phyloP scores from a whole-genome alignment of 768 basidiomycete species.

The Phaeotremella skinneri region DNA sequence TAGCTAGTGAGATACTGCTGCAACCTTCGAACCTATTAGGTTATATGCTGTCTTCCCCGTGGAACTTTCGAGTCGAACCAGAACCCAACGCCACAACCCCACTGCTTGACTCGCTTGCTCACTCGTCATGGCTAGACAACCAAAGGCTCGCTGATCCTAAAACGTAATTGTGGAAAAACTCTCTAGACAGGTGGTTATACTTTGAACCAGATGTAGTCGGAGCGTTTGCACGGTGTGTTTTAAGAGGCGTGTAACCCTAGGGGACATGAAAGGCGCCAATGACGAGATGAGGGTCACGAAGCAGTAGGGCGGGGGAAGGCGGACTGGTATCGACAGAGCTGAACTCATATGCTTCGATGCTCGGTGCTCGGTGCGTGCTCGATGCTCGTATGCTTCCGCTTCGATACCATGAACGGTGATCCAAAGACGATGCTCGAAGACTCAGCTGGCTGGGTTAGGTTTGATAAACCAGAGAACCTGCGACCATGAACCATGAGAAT shows the following conservation, averaged over 20 bases:
- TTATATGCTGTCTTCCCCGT: too few relatives aligned
- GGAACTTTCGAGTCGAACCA: neutral
- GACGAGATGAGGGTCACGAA: neutral
- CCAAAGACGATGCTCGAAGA: neutral
- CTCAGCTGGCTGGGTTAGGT: neutral
- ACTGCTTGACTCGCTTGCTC: neutral
- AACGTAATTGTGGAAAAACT: neutral
- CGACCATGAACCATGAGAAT: neutral
- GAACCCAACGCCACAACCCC: constrained; percentile 1
- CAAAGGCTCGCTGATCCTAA: neutral
- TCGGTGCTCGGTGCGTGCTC: neutral
- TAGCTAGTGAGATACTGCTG: neutral
- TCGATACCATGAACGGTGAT: neutral
- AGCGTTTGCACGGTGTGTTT: constrained; percentile 4
- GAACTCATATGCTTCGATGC: too few relatives aligned
- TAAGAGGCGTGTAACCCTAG: neutral
- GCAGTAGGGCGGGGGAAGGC: constrained; percentile 5
- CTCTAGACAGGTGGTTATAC: neutral
- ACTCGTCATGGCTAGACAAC: neutral
- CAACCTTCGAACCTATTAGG: too few relatives aligned
- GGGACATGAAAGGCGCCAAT: neutral
- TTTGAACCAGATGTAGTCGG: neutral
- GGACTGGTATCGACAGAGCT: neutral
- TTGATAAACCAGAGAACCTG: too few relatives aligned
- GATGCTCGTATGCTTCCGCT: neutral